These are phyloP conservation scores for Boletus rufocinnamomeus DNA, from an alignment of 768 basidiomycete species.

Conservation along the genomic window DNA sequence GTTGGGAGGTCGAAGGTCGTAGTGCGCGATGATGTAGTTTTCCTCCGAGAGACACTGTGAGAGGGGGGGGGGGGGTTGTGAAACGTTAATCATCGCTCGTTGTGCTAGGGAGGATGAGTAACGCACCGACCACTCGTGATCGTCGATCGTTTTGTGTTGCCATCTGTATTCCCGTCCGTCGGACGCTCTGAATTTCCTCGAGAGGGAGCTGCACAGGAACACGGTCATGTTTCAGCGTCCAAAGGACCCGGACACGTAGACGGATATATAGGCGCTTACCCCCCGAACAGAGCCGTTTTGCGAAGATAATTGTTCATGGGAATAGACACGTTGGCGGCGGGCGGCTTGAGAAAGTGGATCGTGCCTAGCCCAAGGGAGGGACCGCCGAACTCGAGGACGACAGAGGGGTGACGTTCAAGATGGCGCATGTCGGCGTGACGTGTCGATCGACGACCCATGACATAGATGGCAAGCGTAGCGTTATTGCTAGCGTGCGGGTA, in stretches of 20 bases:
- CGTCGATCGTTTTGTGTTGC: conserved; percentile 53
- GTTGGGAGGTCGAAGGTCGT: conserved; percentile 57
- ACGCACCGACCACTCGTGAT: conserved; percentile 79
- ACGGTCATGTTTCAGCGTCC: background rate
- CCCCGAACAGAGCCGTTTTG: conserved; percentile 64
- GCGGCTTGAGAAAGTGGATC: conserved; percentile 51
- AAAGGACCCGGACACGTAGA: background rate
- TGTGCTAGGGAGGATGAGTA: background rate
- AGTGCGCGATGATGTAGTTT: conserved; percentile 62
- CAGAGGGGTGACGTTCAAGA: conserved; percentile 51
- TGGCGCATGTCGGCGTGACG: conserved; percentile 57
- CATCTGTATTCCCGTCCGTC: conserved; percentile 75
- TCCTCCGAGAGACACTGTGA: conserved; percentile 57
- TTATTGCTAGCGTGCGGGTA: conserved; percentile 40
- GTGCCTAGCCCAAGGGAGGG: conserved; percentile 59
- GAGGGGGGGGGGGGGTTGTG: background rate
- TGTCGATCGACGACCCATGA: conserved; percentile 65
- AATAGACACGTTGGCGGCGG: conserved; percentile 41
- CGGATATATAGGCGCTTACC: conserved; percentile 43
- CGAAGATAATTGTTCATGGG: conserved; percentile 66
- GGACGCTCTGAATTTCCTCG: conserved; percentile 65
- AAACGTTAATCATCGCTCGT: conserved; percentile 7
- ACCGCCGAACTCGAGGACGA: conserved; percentile 58
- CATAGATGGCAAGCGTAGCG: conserved; percentile 56
- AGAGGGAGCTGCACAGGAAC: conserved; percentile 51